phyloP scores from a whole-genome alignment of 495 filamentous ascomycete genomes.

The Penicillium pulvis region DNA sequence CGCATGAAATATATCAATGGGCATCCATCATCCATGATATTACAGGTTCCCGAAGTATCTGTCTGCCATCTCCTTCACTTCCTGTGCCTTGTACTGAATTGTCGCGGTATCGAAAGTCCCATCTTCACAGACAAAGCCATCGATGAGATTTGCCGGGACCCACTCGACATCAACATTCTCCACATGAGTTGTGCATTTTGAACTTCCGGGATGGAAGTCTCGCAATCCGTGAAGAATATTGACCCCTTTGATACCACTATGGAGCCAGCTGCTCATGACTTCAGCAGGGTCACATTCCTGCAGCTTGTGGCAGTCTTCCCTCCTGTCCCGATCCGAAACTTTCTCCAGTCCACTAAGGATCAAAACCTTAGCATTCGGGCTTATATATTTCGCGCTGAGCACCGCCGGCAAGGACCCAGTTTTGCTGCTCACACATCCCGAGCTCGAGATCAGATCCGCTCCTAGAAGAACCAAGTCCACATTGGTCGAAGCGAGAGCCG shows the following conservation, averaged over 20 bases:
- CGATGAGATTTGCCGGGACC: conserved; percentile 54
- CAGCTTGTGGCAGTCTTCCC: conserved; percentile 31
- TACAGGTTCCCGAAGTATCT: conserved; percentile 40
- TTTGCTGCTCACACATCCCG: conserved; percentile 64
- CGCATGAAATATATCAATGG: too few relatives aligned
- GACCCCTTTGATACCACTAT: conserved; percentile 26
- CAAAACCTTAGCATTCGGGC: conserved; percentile 46
- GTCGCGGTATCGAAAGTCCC: conserved; percentile 33
- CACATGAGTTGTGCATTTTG: conserved; percentile 37
- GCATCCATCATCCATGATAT: too few relatives aligned
- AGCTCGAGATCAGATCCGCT: conserved; percentile 58
- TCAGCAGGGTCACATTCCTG: conserved; percentile 54
- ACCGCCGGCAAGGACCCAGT: conserved; percentile 61
- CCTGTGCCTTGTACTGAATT: conserved; percentile 32
- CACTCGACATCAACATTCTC: conserved; percentile 70
- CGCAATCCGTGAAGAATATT: conserved; percentile 18
- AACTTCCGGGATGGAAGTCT: not conserved
- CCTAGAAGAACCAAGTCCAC: conserved; percentile 61
- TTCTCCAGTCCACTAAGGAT: conserved; percentile 63
- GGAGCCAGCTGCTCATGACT: conserved; percentile 49
- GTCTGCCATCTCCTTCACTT: conserved; percentile 30
- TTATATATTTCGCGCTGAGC: conserved; percentile 48
- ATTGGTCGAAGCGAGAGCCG: conserved; percentile 48
- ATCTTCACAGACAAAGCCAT: conserved; percentile 59
- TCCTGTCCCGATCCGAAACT: conserved; percentile 49